Conservation (phyloP, 805 yeast species). For the Kazachstania martiniae region DNA sequence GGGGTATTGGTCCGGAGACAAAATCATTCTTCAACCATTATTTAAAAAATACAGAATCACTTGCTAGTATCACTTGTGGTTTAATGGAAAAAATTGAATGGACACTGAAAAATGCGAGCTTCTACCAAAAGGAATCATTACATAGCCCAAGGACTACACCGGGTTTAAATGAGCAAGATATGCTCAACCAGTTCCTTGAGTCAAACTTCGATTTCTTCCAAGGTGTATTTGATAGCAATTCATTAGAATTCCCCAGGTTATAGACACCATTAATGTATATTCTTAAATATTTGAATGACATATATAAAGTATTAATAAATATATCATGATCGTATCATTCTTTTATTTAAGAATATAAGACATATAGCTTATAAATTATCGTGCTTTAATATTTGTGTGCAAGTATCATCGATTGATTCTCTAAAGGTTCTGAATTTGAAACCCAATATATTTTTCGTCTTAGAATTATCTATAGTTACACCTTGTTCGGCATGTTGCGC, state of each 20-base stretch:
- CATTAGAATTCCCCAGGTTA: too few relatives aligned
- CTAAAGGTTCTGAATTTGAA: slow-evolving; percentile 11
- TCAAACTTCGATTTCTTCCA: not conserved
- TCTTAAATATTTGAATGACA: too few relatives aligned
- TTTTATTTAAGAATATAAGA: too few relatives aligned
- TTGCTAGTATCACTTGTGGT: slow-evolving; percentile 3
- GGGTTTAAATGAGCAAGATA: not conserved
- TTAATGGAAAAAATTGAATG: slow-evolving; percentile 4
- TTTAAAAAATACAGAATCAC: slow-evolving; percentile 6
- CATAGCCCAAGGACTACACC: not conserved
- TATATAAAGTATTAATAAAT: too few relatives aligned
- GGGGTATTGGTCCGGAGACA: slow-evolving; percentile 12
- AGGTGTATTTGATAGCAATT: too few relatives aligned
- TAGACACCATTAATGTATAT: too few relatives aligned
- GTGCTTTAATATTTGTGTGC: slow-evolving; percentile 8
- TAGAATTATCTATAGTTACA: slow-evolving; percentile 7
- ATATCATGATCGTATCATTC: too few relatives aligned
- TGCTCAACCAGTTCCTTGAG: not conserved
- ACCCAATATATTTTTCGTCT: slow-evolving; percentile 12
- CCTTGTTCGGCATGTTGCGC: not conserved
- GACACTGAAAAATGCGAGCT: slow-evolving; percentile 2
- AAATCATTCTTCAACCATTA: slow-evolving; percentile 5
- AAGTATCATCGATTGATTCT: slow-evolving; percentile 12
- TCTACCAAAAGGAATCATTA: not conserved
- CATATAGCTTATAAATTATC: too few relatives aligned